A percentile compares a stretch with the other conserved stretches of the same genome.
Conservation (phyloP, 805 yeast species). For the Zygosaccharomyces siamensis region DNA sequence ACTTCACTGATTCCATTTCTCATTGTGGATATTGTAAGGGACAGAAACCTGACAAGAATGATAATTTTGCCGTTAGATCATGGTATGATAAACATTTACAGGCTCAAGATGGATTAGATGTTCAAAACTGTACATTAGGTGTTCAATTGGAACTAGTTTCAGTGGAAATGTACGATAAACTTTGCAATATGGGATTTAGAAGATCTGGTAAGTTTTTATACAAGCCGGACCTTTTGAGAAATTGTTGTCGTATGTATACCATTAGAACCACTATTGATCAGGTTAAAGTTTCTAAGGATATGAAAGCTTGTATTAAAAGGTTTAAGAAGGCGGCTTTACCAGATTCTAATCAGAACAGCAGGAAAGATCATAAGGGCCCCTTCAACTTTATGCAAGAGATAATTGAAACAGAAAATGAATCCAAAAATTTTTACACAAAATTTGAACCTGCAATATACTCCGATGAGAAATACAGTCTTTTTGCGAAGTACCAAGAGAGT, state of each 20-base stretch:
- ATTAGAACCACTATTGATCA: constrained; percentile 54
- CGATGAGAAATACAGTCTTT: constrained; percentile 57
- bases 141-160: constrained; percentile 44
- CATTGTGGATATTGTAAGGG: constrained; percentile 74
- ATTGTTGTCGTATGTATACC: constrained; percentile 77
- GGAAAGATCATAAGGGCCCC: constrained; percentile 2
- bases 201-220: constrained; percentile 70
- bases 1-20: constrained; percentile 35
- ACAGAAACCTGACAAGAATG: constrained; percentile 39
- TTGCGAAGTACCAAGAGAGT: constrained; percentile 59
- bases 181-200: constrained; percentile 72
- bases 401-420: constrained; percentile 35
- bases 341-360: neutral
- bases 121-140: constrained; percentile 34
- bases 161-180: constrained; percentile 50
- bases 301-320: constrained; percentile 58
- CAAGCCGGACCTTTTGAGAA: constrained; percentile 60
- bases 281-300: constrained; percentile 57
- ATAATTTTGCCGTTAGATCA: constrained; percentile 39
- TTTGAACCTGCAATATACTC: constrained; percentile 52
- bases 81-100: constrained; percentile 24
- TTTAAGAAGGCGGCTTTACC: constrained; percentile 37
- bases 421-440: constrained; percentile 36
- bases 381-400: constrained; percentile 37
- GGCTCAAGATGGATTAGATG: constrained; percentile 9